Evolutionary conservation across 176 grass and related monocot species (phyloP).

Genomic region (Poa pratensis): DNA sequence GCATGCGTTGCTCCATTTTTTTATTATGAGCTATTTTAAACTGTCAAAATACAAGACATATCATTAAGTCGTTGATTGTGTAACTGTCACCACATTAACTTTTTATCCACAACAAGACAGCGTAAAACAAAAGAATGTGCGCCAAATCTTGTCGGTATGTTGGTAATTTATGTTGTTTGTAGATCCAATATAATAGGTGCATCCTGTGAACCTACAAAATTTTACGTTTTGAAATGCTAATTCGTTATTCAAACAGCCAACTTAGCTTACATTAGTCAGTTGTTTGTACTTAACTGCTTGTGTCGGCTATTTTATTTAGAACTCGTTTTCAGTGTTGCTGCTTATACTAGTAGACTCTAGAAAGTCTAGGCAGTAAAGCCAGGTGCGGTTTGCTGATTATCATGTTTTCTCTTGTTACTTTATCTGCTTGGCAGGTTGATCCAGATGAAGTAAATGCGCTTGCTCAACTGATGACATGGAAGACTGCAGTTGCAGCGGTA

Average conservation of each 20-base stretch:
- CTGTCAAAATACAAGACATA: neutral
- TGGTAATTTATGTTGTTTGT: neutral
- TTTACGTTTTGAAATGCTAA: neutral
- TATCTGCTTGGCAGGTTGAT: conserved; percentile 63
- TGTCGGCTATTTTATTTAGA: neutral
- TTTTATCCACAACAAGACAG: conserved; percentile 3
- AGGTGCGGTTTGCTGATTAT: neutral
- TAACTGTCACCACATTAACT: conserved; percentile 5
- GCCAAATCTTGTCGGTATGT: neutral
- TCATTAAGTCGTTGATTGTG: neutral
- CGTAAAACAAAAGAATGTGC: neutral
- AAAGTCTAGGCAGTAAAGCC: neutral
- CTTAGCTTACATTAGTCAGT: neutral
- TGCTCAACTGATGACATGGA: conserved; percentile 99
- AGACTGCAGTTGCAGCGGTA: conserved; percentile 85
- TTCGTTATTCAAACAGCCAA: conserved; percentile 1
- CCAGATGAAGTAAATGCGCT: conserved; percentile 95
- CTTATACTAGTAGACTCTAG: neutral
- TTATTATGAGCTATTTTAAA: neutral
- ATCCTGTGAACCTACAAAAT: neutral
- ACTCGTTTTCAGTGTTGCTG: neutral
- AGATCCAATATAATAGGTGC: neutral
- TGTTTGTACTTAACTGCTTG: neutral
- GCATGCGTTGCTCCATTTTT: neutral
- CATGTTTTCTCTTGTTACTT: conserved; percentile 19